phyloP scores from a whole-genome alignment of 768 basidiomycete genomes.

The Phylloporus rhodoxanthus region DNA sequence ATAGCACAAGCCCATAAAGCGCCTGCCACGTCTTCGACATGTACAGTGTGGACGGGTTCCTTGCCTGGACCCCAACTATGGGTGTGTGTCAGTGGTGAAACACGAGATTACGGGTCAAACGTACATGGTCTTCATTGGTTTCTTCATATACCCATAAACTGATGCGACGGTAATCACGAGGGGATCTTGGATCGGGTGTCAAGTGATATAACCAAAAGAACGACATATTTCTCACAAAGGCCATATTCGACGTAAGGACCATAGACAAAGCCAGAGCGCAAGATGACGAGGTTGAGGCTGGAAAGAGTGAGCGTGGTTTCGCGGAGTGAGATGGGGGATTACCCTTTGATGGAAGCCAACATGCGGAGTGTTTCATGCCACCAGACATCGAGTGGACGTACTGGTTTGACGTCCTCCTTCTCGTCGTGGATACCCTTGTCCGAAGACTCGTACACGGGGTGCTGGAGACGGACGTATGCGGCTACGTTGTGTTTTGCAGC shows the following conservation, averaged over 20 bases:
- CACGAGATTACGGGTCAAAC: slow-evolving; percentile 19
- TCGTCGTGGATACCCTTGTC: slow-evolving; percentile 63
- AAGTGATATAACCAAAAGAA: slow-evolving; percentile 8
- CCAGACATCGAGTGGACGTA: slow-evolving; percentile 69
- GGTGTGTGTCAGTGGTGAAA: slow-evolving; percentile 7
- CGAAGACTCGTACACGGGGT: slow-evolving; percentile 72
- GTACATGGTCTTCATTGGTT: slow-evolving; percentile 82
- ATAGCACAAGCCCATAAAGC: slow-evolving; percentile 69
- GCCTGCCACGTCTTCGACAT: slow-evolving; percentile 74
- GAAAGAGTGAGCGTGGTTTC: slow-evolving; percentile 7
- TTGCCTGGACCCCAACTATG: slow-evolving; percentile 75
- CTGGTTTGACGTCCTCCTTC: slow-evolving; percentile 69
- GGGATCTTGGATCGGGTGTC: slow-evolving; percentile 43
- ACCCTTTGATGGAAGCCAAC: slow-evolving; percentile 71
- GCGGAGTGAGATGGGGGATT: slow-evolving; percentile 7
- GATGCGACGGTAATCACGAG: slow-evolving; percentile 69
- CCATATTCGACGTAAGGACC: slow-evolving; percentile 77
- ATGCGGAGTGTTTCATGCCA: slow-evolving; percentile 83
- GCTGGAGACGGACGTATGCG: slow-evolving; percentile 72
- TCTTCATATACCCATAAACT: slow-evolving; percentile 76
- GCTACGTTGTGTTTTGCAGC: slow-evolving; percentile 75
- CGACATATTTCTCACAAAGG: slow-evolving; percentile 41
- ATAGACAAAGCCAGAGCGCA: slow-evolving; percentile 71
- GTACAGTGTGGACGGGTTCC: slow-evolving; percentile 68
- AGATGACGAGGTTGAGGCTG: slow-evolving; percentile 75